Evolutionary conservation across 2,329 filamentous ascomycete genomes (phyloP).

Genomic region (Diplodia corticola): DNA sequence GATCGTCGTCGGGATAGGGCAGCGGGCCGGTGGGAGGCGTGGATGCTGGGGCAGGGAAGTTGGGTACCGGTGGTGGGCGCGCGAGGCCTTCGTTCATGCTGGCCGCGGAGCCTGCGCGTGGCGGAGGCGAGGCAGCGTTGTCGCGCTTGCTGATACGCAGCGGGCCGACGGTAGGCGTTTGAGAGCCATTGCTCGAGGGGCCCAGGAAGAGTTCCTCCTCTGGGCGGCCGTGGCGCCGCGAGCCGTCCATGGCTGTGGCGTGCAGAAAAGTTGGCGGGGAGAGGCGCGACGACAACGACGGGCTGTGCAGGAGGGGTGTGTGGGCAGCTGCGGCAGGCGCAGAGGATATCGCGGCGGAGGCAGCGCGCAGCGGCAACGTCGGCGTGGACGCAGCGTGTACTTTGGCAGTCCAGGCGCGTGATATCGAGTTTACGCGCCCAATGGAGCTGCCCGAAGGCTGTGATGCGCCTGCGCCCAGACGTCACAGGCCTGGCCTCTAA

Average conservation of each 20-base stretch:
- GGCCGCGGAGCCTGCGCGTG: conserved; percentile 62
- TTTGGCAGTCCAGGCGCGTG: not conserved
- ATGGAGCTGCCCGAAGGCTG: conserved; percentile 6
- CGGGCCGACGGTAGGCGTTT: conserved; percentile 80
- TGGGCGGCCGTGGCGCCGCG: conserved; percentile 62
- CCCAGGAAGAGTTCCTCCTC: conserved; percentile 83
- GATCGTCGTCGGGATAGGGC: conserved; percentile 50
- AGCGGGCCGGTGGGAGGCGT: conserved; percentile 48
- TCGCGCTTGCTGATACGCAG: conserved; percentile 77
- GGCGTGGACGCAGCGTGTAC: not conserved
- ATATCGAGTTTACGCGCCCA: conserved; percentile 8
- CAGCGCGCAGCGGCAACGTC: not conserved
- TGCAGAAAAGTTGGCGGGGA: conserved; percentile 1
- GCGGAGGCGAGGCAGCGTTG: conserved; percentile 54
- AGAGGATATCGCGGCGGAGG: not conserved
- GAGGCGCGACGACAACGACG: not conserved
- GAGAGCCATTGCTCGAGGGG: conserved; percentile 43
- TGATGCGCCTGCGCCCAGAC: conserved; percentile 9
- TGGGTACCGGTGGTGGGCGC: conserved; percentile 53
- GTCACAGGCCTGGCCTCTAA: conserved; percentile 18
- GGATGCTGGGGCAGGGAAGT: conserved; percentile 62
- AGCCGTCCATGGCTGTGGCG: conserved; percentile 43
- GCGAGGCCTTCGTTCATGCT: conserved; percentile 50
- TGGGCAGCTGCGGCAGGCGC: conserved; percentile 14
- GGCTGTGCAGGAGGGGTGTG: not conserved